Evolutionary conservation across 176 grass and related monocot species (phyloP), one percentile per base, ranked within the genome.

Genomic region (sorghum (Sorghum bicolor)): DNA sequence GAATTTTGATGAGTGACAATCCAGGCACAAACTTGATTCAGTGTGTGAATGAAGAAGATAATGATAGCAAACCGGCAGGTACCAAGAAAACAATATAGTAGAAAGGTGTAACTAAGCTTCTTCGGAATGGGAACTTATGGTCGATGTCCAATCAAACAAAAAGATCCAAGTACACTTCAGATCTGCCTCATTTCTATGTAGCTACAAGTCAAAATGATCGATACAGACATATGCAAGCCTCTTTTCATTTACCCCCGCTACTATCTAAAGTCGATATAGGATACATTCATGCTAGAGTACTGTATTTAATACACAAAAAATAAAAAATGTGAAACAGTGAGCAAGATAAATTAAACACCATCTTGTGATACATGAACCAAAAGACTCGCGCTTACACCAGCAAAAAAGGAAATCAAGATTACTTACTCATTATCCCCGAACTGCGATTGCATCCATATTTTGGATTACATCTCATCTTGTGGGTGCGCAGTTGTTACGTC

Each of bases 231-330:
- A 44, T 44, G 28, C 57, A 74, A 45, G 12, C 55, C 12, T 52
- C 20, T 58, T 77, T 77, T 61, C 70, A 70, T 84, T 87, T 90
- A 90, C 70, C 67, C 75, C 67, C 28, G 70, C 81, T 85, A 70
- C 48, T 74, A 79, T 84, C 79, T 86, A 83, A 83, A 60, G 36
- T 39, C 5, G 61, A 66, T 34, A 34, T 10, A 78, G 26, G 60
- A 69, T 20, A 75, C 61, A 63, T 75, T 52, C 77, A 65, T 71
- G 64, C 87, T 89, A 72, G 76, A 52, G 38, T 71, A 69, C 62
- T 25, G 80, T 87, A 80, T 87, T 89, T 70, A 41, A 89, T 64
- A 80, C 50, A 90, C 84, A 88, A 78, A 82, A 88, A 91, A 25
- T 40, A 65, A 73, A 79, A 88, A 80, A 14, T 53, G 72, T 58